These are phyloP conservation scores for Cladosporium sp. DNA, from an alignment of 2,329 filamentous ascomycete species.

Conservation along the genomic window DNA sequence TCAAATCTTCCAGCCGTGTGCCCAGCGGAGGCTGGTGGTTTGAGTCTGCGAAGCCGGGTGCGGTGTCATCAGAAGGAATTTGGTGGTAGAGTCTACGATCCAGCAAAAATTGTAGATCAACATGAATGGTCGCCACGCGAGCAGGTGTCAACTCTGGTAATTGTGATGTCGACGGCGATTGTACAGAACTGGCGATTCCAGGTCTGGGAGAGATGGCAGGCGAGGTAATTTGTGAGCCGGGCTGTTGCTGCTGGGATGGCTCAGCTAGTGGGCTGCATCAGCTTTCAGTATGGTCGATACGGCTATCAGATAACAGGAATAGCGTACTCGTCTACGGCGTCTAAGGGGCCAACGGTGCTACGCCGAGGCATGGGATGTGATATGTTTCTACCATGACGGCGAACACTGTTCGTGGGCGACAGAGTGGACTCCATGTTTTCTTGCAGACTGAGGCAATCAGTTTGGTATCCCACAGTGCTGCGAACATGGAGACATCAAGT, in stretches of 20 bases:
- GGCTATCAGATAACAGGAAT: neutral
- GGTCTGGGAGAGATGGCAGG: constrained; percentile 15
- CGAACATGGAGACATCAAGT: no score
- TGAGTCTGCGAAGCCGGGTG: constrained; percentile 65
- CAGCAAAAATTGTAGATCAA: constrained; percentile 77
- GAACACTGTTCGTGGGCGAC: constrained; percentile 26
- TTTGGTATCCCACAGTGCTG: no score
- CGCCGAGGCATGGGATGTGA: constrained; percentile 52
- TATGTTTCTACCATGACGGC: constrained; percentile 28
- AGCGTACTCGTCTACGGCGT: constrained; percentile 64
- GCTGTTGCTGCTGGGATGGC: constrained; percentile 7
- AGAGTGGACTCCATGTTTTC: constrained; percentile 22
- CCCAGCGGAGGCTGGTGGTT: constrained; percentile 59
- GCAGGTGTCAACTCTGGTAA: constrained; percentile 19
- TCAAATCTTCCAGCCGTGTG: constrained; percentile 63
- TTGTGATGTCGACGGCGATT: constrained; percentile 2
- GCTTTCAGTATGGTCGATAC: constrained; percentile 17
- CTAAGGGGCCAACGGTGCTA: constrained; percentile 74
- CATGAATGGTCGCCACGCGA: constrained; percentile 31
- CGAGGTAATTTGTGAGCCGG: constrained; percentile 23
- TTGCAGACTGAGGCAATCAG: no score
- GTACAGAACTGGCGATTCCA: constrained; percentile 6
- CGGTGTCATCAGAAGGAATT: constrained; percentile 60
- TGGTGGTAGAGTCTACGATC: constrained; percentile 79
- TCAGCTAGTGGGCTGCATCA: constrained; percentile 24